Evolutionary conservation across 805 yeast species (phyloP).

Genomic region (Zygosaccharomyces gambellarensis): DNA sequence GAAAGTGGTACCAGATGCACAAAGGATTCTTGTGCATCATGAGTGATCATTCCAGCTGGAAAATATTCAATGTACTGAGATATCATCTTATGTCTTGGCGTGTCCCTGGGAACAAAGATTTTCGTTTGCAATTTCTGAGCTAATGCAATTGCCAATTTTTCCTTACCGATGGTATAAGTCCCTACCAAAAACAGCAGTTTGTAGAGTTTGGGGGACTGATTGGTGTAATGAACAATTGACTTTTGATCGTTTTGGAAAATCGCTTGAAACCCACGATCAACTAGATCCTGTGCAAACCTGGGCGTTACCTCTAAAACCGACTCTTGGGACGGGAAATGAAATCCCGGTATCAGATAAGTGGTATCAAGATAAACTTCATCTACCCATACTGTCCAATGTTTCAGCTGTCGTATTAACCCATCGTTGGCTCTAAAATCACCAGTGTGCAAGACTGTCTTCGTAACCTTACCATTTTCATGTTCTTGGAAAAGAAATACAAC

Average conservation of each 20-base stretch:
- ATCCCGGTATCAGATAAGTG: conserved; percentile 73
- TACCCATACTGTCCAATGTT: conserved; percentile 30
- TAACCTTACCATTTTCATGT: conserved; percentile 6
- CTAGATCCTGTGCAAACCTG: conserved; percentile 43
- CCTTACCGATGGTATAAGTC: conserved; percentile 90
- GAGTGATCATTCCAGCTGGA: conserved; percentile 41
- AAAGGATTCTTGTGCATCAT: conserved; percentile 43
- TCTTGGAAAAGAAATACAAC: conserved; percentile 68
- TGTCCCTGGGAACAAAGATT: conserved; percentile 40
- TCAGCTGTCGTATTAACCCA: conserved; percentile 43
- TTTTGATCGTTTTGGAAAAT: conserved; percentile 22
- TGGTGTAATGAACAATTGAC: conserved; percentile 39
- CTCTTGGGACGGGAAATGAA: conserved; percentile 74
- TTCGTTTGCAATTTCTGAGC: conserved; percentile 50
- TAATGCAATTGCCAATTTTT: conserved; percentile 66
- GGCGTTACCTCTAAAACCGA: conserved; percentile 60
- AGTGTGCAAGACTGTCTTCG: conserved; percentile 56
- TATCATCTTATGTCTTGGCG: conserved; percentile 41
- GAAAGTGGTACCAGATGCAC: conserved; percentile 75
- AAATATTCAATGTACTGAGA: conserved; percentile 44
- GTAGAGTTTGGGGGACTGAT: conserved; percentile 9
- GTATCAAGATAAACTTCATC: conserved; percentile 81
- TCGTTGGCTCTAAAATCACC: conserved; percentile 84
- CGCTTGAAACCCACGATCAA: conserved; percentile 27
- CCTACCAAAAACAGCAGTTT: conserved; percentile 52